Conservation (phyloP, 441 rosid species). For the Croton laevigatus region DNA sequence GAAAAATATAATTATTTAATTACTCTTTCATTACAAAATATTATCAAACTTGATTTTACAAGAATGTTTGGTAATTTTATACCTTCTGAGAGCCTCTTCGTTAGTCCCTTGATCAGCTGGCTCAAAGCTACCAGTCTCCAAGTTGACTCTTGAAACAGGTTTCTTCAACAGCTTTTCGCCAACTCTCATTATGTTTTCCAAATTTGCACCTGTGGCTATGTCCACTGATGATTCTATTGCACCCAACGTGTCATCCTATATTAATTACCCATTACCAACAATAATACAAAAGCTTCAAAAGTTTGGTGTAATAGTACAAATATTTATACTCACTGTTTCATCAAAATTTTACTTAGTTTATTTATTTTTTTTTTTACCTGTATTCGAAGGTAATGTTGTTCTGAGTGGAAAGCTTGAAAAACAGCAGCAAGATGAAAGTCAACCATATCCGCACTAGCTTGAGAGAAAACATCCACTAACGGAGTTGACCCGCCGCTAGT, state of each 20-base stretch:
- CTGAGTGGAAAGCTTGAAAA: conserved; percentile 42
- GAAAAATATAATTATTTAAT: too few species aligned
- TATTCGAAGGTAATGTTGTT: conserved; percentile 42
- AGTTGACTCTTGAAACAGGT: not conserved
- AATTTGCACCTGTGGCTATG: not conserved
- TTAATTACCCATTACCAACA: not conserved
- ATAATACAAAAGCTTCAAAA: too few species aligned
- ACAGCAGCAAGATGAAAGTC: conserved; percentile 35
- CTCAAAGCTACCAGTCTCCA: not conserved
- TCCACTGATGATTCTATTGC: not conserved
- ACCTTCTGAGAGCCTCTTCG: not conserved
- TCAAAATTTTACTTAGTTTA: too few species aligned
- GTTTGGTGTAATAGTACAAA: too few species aligned
- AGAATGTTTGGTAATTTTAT: too few species aligned
- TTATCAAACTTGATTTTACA: too few species aligned
- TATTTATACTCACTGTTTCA: too few species aligned
- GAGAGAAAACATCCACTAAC: conserved; percentile 38
- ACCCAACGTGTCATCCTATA: not conserved
- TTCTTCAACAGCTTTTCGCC: not conserved
- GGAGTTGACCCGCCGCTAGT: conserved; percentile 30
- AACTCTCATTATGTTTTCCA: not conserved
- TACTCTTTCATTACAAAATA: too few species aligned
- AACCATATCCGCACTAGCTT: conserved; percentile 48
- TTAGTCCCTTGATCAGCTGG: not conserved
- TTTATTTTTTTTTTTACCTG: conserved; percentile 25